These are phyloP conservation scores for Chalaropsis thielavioides DNA, from an alignment of 2,329 filamentous ascomycete genomes.

Conservation along the genomic window DNA sequence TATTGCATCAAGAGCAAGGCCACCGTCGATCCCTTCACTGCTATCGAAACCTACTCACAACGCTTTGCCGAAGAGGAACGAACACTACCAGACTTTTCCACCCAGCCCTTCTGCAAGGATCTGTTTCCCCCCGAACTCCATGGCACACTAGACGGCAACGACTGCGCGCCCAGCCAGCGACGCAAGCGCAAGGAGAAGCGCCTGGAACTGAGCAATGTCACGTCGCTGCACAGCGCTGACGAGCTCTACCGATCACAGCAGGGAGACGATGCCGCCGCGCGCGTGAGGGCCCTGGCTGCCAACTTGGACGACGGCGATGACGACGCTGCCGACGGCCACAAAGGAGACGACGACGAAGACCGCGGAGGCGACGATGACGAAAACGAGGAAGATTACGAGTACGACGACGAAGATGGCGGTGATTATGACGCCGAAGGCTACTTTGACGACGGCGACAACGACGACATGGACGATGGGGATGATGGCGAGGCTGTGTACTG, in stretches of 20 bases:
- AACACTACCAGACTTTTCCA: conserved; percentile 39
- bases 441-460: conserved; percentile 44
- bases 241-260: conserved; percentile 33
- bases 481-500: conserved; percentile 18
- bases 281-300: conserved; percentile 23
- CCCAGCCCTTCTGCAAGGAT: conserved; percentile 35
- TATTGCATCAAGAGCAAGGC: conserved; percentile 42
- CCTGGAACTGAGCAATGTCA: conserved; percentile 34
- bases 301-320: conserved; percentile 33
- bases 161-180: conserved; percentile 21
- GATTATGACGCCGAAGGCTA: conserved; percentile 48
- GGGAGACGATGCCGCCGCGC: conserved; percentile 22
- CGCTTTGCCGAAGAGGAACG: conserved; percentile 38
- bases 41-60: conserved; percentile 44
- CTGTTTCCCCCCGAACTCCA: conserved; percentile 44
- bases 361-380: conserved; percentile 29
- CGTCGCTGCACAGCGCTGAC: conserved; percentile 35
- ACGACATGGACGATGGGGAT: conserved; percentile 38
- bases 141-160: conserved; percentile 37
- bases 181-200: conserved; percentile 28
- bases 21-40: conserved; percentile 42
- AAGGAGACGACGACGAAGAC: conserved; percentile 33
- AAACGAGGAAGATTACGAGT: conserved; percentile 32
- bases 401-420: conserved; percentile 44
- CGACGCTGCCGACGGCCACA: conserved; percentile 30